phyloP scores from a whole-genome alignment of 192 early-diverging fungal species.

The Endogone sp. region DNA sequence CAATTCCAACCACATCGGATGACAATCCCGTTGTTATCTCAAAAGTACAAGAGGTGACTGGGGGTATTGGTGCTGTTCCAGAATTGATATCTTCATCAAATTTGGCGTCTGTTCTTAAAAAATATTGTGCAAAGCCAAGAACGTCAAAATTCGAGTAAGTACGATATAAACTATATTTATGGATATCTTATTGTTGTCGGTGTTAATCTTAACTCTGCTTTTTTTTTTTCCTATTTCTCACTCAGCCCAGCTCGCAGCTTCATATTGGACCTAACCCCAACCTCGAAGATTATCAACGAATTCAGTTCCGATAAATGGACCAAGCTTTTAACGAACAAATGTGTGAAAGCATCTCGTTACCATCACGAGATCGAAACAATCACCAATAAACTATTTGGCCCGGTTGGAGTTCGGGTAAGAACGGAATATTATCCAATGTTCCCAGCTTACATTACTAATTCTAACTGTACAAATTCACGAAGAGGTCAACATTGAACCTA shows the following conservation, averaged over 20 bases:
- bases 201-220: constrained; percentile 8
- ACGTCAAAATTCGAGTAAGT: constrained; percentile 19
- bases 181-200: constrained; percentile 1
- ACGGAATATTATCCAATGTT: constrained; percentile 4
- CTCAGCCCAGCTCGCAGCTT: constrained; percentile 10
- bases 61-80: too few species aligned
- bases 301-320: constrained; percentile 10
- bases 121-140: constrained; percentile 14
- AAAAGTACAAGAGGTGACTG: not conserved
- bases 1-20: not conserved
- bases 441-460: not conserved
- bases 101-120: constrained; percentile 13
- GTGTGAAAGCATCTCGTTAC: constrained; percentile 10
- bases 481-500: constrained; percentile 14
- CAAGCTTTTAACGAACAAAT: constrained; percentile 14
- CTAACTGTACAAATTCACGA: constrained; percentile 9
- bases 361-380: constrained; percentile 17
- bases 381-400: constrained; percentile 15
- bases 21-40: too few species aligned
- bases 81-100: not conserved
- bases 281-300: constrained; percentile 13
- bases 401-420: constrained; percentile 5
- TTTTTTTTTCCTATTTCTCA: constrained; percentile 13
- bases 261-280: constrained; percentile 15
- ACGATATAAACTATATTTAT: not conserved